A percentile compares a stretch with the other conserved stretches of the same genome.
These are phyloP conservation scores for Populus hybrid DNA, from an alignment of 441 rosid genomes.

Conservation along the genomic window DNA sequence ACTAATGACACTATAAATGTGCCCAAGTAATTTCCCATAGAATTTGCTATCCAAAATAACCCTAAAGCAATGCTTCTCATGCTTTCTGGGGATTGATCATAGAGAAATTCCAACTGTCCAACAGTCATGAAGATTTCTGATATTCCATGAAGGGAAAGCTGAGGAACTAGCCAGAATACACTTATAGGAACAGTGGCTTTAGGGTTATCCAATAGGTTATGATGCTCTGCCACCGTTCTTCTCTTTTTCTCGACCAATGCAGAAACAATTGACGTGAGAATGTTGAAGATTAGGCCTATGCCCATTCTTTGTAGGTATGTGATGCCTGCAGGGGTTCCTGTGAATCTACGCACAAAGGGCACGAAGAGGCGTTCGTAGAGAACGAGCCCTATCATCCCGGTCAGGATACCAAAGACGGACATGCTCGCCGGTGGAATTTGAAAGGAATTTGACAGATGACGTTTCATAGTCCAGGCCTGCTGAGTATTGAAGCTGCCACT, in stretches of 20 bases:
- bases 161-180: constrained; percentile 28
- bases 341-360: constrained; percentile 38
- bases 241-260: constrained; percentile 40
- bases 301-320: constrained; percentile 53
- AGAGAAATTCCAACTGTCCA: constrained; percentile 49
- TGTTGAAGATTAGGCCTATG: constrained; percentile 35
- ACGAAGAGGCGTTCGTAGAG: constrained; percentile 46
- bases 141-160: constrained; percentile 40
- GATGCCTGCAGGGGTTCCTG: constrained; percentile 40
- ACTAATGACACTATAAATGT: constrained; percentile 43
- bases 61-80: constrained; percentile 52
- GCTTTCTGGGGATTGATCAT: constrained; percentile 57
- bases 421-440: constrained; percentile 59
- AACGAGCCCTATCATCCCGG: constrained; percentile 39
- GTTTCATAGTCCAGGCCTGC: constrained; percentile 61
- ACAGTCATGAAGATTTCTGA: constrained; percentile 46
- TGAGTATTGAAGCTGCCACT: constrained; percentile 42
- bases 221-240: constrained; percentile 29
- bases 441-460: constrained; percentile 46
- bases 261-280: constrained; percentile 28
- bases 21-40: constrained; percentile 41
- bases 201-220: background rate
- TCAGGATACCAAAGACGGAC: constrained; percentile 39
- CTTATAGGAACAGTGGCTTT: background rate
- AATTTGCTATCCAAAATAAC: constrained; percentile 36